Percentiles rank a stretch among this genome's conserved stretches.
Evolutionary conservation across 1,284 basidiomycete genomes (phyloP).

Genomic region (Microbotryomycetes sp.): DNA sequence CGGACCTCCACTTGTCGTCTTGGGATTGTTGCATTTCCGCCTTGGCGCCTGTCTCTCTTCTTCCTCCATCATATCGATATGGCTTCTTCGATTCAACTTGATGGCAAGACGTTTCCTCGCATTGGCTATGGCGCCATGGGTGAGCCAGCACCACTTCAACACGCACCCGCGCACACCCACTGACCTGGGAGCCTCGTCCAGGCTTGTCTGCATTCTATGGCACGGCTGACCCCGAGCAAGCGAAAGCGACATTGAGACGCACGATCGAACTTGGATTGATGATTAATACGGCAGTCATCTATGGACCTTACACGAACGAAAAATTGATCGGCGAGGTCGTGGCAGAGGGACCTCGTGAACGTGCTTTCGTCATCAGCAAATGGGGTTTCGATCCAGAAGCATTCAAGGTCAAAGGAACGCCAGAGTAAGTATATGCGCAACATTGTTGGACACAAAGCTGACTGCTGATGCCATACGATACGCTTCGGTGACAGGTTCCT

Average conservation of each 20-base stretch:
- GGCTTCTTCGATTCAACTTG: background rate
- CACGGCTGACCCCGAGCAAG: slow-evolving; percentile 12
- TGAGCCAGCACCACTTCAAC: background rate
- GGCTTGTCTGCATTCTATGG: slow-evolving; percentile 27
- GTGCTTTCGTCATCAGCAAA: slow-evolving; percentile 32
- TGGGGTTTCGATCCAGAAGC: slow-evolving; percentile 14
- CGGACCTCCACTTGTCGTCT: no score
- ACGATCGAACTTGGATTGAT: slow-evolving; percentile 23
- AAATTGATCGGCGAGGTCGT: slow-evolving; percentile 26
- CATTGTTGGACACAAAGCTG: background rate
- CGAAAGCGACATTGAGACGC: slow-evolving; percentile 21
- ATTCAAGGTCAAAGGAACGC: slow-evolving; percentile 6
- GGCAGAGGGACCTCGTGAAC: background rate
- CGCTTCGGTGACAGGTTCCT: background rate
- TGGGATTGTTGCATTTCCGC: no score
- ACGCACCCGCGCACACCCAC: background rate
- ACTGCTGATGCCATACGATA: background rate
- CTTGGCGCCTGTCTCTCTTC: background rate
- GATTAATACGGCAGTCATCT: slow-evolving; percentile 2
- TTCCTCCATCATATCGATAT: background rate
- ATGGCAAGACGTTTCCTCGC: background rate
- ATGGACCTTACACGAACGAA: slow-evolving; percentile 28
- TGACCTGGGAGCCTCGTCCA: background rate
- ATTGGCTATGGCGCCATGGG: slow-evolving; percentile 22
- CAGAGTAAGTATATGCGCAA: background rate